These are phyloP conservation scores for Suillus paluster DNA, from an alignment of 768 basidiomycete genomes.

Conservation along the genomic window DNA sequence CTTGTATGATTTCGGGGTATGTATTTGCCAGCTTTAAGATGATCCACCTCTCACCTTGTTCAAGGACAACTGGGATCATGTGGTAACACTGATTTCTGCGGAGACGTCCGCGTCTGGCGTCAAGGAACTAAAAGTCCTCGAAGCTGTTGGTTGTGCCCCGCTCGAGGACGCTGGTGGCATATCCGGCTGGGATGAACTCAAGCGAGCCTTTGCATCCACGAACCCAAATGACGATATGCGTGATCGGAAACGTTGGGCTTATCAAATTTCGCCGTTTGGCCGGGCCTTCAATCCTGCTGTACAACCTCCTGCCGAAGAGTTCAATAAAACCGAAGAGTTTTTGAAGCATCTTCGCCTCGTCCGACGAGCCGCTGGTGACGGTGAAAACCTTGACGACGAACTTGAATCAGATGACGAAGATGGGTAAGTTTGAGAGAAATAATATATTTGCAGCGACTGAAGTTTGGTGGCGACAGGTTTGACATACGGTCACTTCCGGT, in stretches of 20 bases:
- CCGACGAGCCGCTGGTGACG: conserved; percentile 5
- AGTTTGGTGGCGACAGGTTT: neutral
- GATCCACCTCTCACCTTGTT: neutral
- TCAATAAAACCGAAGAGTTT: conserved; percentile 2
- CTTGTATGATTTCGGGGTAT: conserved; percentile 25
- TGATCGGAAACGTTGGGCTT: conserved; percentile 4
- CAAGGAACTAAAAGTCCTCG: conserved; percentile 9
- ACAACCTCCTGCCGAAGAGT: conserved; percentile 1
- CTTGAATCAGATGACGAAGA: neutral
- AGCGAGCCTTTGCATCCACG: conserved; percentile 11
- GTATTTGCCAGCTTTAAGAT: neutral
- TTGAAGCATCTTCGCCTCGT: neutral
- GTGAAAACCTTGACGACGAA: conserved; percentile 1
- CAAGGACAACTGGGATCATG: conserved; percentile 28
- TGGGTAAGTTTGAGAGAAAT: neutral
- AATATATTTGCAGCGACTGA: neutral
- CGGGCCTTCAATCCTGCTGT: conserved; percentile 6
- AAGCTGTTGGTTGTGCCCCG: conserved; percentile 1
- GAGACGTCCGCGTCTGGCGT: neutral
- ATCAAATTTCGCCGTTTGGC: neutral
- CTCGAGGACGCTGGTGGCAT: conserved; percentile 10
- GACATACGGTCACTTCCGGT: conserved; percentile 8
- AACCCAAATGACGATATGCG: neutral
- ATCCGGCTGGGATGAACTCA: conserved; percentile 11
- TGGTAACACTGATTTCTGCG: neutral